Percentiles rank a stretch among this genome's conserved stretches.
Conservation (phyloP, 208 protist genomes). For the Spongospora subterranea region DNA sequence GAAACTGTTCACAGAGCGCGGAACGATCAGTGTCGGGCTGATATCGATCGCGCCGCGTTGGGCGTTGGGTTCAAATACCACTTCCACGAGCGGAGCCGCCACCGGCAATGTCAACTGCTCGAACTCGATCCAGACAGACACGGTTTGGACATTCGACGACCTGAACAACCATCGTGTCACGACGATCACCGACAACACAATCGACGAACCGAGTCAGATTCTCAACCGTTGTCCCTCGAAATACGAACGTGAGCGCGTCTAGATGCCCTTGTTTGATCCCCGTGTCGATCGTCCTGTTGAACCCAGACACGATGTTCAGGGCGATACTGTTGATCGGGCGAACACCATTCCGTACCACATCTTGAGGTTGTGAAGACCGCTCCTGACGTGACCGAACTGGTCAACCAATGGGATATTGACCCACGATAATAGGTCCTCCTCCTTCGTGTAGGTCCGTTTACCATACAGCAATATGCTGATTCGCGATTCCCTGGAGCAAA, state of each 20-base stretch:
- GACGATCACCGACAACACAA: background rate
- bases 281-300: background rate
- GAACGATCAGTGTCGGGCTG: background rate
- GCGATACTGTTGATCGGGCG: background rate
- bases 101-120: background rate
- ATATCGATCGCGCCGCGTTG: too few relatives aligned
- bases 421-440: constrained; percentile 44
- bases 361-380: background rate
- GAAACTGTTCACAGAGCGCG: background rate
- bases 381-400: constrained; percentile 40
- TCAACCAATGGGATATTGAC: constrained; percentile 41
- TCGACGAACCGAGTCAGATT: background rate
- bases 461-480: constrained; percentile 50
- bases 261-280: constrained; percentile 7
- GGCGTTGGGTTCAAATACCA: too few relatives aligned
- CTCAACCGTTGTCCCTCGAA: constrained; percentile 49
- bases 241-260: constrained; percentile 46
- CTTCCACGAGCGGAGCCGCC: constrained; percentile 13
- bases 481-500: background rate
- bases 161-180: background rate
- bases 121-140: constrained; percentile 45
- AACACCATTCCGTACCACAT: constrained; percentile 7
- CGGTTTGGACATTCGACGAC: background rate
- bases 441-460: constrained; percentile 47
- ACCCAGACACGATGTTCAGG: background rate